Conservation (phyloP, 305 asterid species). For the Ilex paraguariensis region DNA sequence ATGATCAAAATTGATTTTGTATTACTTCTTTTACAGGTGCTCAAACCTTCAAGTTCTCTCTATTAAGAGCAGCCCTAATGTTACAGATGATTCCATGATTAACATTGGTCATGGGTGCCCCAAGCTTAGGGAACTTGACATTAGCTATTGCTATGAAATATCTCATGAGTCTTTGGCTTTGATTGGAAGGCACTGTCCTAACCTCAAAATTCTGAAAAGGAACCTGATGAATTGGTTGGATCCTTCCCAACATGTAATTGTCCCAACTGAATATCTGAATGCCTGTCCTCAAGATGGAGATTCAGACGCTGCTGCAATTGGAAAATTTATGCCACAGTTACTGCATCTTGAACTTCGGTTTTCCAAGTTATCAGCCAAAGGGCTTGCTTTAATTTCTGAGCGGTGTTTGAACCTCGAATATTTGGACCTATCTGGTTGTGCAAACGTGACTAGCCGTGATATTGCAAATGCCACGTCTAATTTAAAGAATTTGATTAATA, state of each 20-base stretch:
- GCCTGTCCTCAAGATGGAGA: constrained; percentile 87
- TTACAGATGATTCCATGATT: constrained; percentile 49
- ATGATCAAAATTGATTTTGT: constrained; percentile 5
- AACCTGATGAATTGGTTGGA: constrained; percentile 73
- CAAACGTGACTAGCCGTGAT: too few species aligned
- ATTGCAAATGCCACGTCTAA: too few species aligned
- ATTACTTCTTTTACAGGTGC: constrained; percentile 41
- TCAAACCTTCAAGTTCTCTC: constrained; percentile 71
- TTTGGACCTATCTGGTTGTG: too few species aligned
- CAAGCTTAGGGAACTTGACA: constrained; percentile 63
- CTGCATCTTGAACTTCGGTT: constrained; percentile 64
- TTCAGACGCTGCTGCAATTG: constrained; percentile 70
- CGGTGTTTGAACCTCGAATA: too few species aligned
- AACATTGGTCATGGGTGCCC: constrained; percentile 62
- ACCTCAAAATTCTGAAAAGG: constrained; percentile 42
- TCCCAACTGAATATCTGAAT: constrained; percentile 54
- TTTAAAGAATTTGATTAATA: too few species aligned
- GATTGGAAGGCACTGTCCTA: constrained; percentile 53
- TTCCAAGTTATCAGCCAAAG: constrained; percentile 56
- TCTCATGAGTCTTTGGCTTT: constrained; percentile 57
- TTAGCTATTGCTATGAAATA: constrained; percentile 78
- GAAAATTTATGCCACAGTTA: constrained; percentile 58
- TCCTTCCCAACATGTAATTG: constrained; percentile 54
- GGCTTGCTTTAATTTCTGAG: too few species aligned
- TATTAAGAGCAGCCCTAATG: constrained; percentile 62